phyloP scores from a whole-genome alignment of 2,329 filamentous ascomycete species.

The Neofusicoccum laricinum region DNA sequence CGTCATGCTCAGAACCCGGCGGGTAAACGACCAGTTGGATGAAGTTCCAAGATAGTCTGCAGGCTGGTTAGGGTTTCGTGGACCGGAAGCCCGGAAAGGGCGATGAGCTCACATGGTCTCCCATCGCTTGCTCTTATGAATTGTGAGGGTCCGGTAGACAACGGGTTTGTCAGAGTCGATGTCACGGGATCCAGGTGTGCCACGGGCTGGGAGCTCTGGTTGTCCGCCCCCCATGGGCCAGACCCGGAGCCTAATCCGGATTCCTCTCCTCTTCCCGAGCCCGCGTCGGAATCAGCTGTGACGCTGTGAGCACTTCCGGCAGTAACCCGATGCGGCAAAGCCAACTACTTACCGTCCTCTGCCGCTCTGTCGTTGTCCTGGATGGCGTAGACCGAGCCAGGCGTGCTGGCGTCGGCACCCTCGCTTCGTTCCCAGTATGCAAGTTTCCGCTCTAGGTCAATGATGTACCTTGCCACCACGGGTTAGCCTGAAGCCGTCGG shows the following conservation, averaged over 20 bases:
- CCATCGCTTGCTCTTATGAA: conserved; percentile 27
- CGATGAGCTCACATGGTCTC: background rate
- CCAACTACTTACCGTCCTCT: background rate
- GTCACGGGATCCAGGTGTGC: conserved; percentile 16
- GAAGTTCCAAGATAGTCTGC: conserved; percentile 54
- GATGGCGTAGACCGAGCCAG: background rate
- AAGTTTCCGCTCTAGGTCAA: conserved; percentile 26
- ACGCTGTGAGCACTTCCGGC: background rate
- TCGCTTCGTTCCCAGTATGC: conserved; percentile 21
- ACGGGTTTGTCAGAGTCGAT: conserved; percentile 26
- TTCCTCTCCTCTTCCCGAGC: conserved; percentile 16
- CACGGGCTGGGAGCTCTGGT: background rate
- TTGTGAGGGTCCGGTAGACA: conserved; percentile 26
- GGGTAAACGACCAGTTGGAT: conserved; percentile 56
- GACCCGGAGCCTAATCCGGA: conserved; percentile 17
- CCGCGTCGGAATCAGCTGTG: background rate
- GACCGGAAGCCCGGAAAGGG: too few relatives aligned
- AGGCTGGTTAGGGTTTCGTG: background rate
- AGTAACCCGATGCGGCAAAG: background rate
- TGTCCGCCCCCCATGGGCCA: conserved; percentile 11
- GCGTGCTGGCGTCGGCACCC: background rate
- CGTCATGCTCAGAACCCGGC: conserved; percentile 49
- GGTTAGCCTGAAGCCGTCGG: background rate
- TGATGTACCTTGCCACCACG: conserved; percentile 24
- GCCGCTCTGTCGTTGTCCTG: background rate